phyloP scores from a whole-genome alignment of 192 early-diverging fungal genomes.

The Helicostylum pulchrum region DNA sequence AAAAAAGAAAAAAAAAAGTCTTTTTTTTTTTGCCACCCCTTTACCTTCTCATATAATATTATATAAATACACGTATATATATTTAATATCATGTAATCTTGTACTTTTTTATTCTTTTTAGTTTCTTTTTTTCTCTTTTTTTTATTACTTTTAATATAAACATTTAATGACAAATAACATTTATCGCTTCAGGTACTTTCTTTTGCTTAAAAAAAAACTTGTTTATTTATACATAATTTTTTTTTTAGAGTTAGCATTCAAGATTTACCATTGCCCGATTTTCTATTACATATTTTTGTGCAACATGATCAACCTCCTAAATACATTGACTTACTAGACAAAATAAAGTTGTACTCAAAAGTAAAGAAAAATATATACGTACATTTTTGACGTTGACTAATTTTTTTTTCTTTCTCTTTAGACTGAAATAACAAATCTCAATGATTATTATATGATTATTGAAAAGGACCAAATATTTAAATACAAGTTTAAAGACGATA shows the following conservation, averaged over 20 bases:
- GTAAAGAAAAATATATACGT: background rate
- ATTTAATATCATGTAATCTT: background rate
- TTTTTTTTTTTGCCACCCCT: slow-evolving; percentile 7
- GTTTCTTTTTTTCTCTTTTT: background rate
- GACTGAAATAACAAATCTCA: background rate
- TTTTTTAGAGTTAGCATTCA: slow-evolving; percentile 1
- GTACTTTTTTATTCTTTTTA: background rate
- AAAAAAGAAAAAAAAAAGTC: background rate
- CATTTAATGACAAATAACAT: background rate
- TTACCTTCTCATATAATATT: background rate
- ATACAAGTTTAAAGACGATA: slow-evolving; percentile 1
- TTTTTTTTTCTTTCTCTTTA: background rate
- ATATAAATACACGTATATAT: no score
- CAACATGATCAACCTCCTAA: slow-evolving; percentile 7
- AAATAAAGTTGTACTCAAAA: slow-evolving; percentile 9
- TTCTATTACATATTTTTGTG: slow-evolving; percentile 14
- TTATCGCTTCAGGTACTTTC: slow-evolving; percentile 1
- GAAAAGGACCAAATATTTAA: background rate
- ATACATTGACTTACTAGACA: slow-evolving; percentile 6
- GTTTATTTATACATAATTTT: background rate
- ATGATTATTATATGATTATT: background rate
- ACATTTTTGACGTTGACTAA: no score
- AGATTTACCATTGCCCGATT: slow-evolving; percentile 9
- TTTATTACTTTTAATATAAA: background rate
- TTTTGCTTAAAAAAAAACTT: background rate